These are phyloP conservation scores for Porcisia hertigi DNA, from an alignment of 208 protist species.

Conservation along the genomic window DNA sequence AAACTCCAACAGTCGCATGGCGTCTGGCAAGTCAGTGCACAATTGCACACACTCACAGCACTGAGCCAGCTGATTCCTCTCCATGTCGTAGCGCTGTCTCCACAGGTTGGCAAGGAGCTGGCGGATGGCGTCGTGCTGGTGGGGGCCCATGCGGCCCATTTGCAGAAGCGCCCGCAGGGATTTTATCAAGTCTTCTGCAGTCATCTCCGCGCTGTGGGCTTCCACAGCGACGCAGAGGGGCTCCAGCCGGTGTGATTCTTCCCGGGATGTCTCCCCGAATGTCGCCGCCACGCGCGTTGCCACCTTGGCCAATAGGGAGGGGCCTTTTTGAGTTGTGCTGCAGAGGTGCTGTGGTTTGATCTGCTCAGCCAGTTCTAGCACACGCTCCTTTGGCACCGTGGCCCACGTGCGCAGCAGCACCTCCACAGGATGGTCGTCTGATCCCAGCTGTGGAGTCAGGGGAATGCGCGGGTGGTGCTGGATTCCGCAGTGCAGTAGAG, in stretches of 20 bases:
- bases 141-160: conserved; percentile 44
- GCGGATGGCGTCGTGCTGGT: conserved; percentile 37
- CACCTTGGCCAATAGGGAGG: conserved; percentile 52
- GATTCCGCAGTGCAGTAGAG: conserved; percentile 70
- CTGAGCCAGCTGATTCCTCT: conserved; percentile 40
- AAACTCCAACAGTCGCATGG: conserved; percentile 30
- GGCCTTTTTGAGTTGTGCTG: conserved; percentile 15
- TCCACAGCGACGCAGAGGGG: conserved; percentile 72
- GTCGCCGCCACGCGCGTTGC: conserved; percentile 60
- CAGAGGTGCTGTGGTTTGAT: conserved; percentile 70
- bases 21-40: conserved; percentile 14
- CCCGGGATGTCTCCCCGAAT: conserved; percentile 21
- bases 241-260: conserved; percentile 62
- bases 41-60: conserved; percentile 32
- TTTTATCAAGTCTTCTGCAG: conserved; percentile 52
- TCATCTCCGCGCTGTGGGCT: conserved; percentile 58
- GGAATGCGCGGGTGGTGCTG: conserved; percentile 77
- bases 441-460: conserved; percentile 23
- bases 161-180: conserved; percentile 61
- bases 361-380: conserved; percentile 79
- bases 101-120: conserved; percentile 68
- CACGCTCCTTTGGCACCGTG: conserved; percentile 62
- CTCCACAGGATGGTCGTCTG: conserved; percentile 75
- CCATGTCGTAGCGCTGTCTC: conserved; percentile 47
- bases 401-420: conserved; percentile 76